Base-by-base conservation (phyloP, 148 eudicot genomes). In the Polygonum aviculare region DNA sequence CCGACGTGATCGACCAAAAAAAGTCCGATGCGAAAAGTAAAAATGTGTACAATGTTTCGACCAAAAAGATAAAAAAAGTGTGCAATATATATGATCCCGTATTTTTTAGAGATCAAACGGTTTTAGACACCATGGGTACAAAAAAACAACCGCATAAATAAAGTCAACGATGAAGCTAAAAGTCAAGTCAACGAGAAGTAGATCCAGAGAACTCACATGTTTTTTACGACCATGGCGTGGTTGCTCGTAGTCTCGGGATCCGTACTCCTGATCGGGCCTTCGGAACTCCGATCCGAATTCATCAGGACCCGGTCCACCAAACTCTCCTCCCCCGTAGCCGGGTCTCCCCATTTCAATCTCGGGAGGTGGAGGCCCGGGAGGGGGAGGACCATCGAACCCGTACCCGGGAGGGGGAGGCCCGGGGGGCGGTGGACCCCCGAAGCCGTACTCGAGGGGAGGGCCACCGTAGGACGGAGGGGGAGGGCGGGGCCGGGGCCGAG, bases 141-240 rank as follows among this genome's bases (percentile, higher is more conserved):
- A 41, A 41, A 41, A 41, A 2, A 5, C 0, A 41, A 5, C 7
- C 9, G 1, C 45, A 41, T 7, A 41, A 41, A 41, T 8, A 41
- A 8, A 10, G 8, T 7, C 45, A 59, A 7, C 65, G 65, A 21
- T 21, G 35, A 7, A 11, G 8, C 12, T 22, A 8, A 8, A 59
- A 18, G 10, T 21, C 6, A 22, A 22, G 65, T 21, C 57, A 52
- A 59, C 65, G 0, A 59, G 21, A 59, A 8, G 1, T 11, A 5
- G 6, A 19, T 6, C 5, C 35, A 52, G 57, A 12, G 26, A 12
- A 40, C 97, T 90, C 78, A 94, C 97, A 79, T 91, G 77, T 84
- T 90, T 90, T 80, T 90, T 91, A 80, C 90, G 95, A 35, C 97
- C 93, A 81, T 84, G 83, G 19, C 87, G 82, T 36, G 73, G 73